These are phyloP conservation scores for Asterella californica DNA, from an alignment of 225 moss, liverwort and hornwort species.

Conservation along the genomic window DNA sequence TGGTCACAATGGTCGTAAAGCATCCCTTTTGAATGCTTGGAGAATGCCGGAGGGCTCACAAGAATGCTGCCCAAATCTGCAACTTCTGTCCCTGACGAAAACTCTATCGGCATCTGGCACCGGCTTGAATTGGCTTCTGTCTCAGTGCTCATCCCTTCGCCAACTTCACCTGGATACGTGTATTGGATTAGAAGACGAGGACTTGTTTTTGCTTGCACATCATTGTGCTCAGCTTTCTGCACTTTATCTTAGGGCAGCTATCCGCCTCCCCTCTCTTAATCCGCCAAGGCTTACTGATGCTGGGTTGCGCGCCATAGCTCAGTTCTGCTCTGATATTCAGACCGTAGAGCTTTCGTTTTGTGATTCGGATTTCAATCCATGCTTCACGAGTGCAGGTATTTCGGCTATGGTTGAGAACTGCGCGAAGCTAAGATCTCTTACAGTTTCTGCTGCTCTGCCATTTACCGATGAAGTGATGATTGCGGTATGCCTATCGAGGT, in stretches of 20 bases:
- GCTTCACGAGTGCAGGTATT: conserved; percentile 38
- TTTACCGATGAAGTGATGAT: conserved; percentile 36
- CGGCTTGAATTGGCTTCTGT: conserved; percentile 41
- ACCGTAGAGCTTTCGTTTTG: conserved; percentile 31
- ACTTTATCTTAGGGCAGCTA: conserved; percentile 33
- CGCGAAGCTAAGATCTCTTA: conserved; percentile 24
- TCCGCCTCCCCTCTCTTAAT: conserved; percentile 8
- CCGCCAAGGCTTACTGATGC: conserved; percentile 34
- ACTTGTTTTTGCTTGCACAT: conserved; percentile 25
- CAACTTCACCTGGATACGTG: conserved; percentile 41
- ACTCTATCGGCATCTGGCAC: conserved; percentile 43
- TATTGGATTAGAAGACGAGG: conserved; percentile 43
- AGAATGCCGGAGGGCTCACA: not conserved
- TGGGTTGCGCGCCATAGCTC: conserved; percentile 30
- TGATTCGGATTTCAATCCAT: conserved; percentile 24
- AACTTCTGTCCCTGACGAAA: conserved; percentile 33
- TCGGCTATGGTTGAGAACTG: conserved; percentile 41
- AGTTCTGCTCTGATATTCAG: conserved; percentile 30
- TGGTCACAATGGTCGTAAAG: conserved; percentile 37
- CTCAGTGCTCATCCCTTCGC: conserved; percentile 36
- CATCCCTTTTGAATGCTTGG: conserved; percentile 23
- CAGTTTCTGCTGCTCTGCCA: conserved; percentile 27
- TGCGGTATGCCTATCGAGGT: conserved; percentile 36
- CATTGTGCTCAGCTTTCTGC: conserved; percentile 30
- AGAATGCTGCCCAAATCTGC: conserved; percentile 31